phyloP scores from a whole-genome alignment of 2,329 filamentous ascomycete genomes.

The Penicillium sp. region DNA sequence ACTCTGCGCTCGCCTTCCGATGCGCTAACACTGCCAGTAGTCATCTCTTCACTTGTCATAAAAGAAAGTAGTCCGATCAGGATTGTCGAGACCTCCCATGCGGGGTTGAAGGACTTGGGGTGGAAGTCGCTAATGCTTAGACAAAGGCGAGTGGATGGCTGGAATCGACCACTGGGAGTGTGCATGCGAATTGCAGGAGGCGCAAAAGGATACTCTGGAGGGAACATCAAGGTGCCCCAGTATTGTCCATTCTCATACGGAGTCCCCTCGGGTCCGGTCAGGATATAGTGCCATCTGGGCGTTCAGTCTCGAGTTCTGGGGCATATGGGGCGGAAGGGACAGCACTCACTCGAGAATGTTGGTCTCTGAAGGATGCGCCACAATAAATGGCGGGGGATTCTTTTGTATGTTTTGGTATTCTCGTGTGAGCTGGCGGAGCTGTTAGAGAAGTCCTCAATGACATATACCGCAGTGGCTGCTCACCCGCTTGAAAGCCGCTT shows the following conservation, averaged over 20 bases:
- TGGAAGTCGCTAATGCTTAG: slow-evolving; percentile 97
- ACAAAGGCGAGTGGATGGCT: slow-evolving; percentile 84
- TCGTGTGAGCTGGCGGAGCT: slow-evolving; percentile 50
- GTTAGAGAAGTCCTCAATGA: slow-evolving; percentile 4
- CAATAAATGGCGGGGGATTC: slow-evolving; percentile 83
- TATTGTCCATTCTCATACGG: slow-evolving; percentile 95
- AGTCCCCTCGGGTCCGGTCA: slow-evolving; percentile 88
- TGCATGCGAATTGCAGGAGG: slow-evolving; percentile 98
- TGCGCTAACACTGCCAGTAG: slow-evolving; percentile 79
- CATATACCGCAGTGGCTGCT: slow-evolving; percentile 25
- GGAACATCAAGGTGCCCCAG: slow-evolving; percentile 95
- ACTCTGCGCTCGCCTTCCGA: slow-evolving; percentile 71
- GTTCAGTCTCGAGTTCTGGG: slow-evolving; percentile 11
- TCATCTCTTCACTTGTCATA: slow-evolving; percentile 99
- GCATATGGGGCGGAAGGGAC: not conserved
- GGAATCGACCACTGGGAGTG: slow-evolving; percentile 91
- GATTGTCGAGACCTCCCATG: slow-evolving; percentile 97
- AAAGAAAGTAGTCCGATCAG: slow-evolving; percentile 90
- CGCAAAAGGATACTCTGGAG: slow-evolving; percentile 93
- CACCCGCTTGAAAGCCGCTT: slow-evolving; percentile 68
- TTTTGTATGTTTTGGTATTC: slow-evolving; percentile 63
- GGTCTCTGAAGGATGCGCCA: slow-evolving; percentile 79
- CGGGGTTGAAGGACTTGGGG: slow-evolving; percentile 95
- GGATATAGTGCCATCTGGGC: slow-evolving; percentile 82
- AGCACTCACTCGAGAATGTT: slow-evolving; percentile 80